Base-by-base conservation (phyloP, 2,329 filamentous ascomycete species). In the Pestalotiopsis fici region DNA sequence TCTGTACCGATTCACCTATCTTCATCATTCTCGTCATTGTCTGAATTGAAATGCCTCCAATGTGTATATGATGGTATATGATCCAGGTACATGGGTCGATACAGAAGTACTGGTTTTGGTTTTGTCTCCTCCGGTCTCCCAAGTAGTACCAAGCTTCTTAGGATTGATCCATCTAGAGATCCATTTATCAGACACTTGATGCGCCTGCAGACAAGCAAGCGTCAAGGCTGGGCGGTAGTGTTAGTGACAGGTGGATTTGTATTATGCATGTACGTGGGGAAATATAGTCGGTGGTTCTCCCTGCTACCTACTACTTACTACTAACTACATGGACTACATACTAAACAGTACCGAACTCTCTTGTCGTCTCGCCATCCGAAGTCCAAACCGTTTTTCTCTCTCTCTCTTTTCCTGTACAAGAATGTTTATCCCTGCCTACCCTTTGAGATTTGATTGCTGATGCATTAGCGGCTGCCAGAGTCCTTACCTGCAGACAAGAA, bases 391-490 rank as follows among this genome's bases (percentile, higher is more conserved):
- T 35, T 35, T 35, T 35, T 35, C 3, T 21, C 18, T 50, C 18
- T n/a, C 15, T 18, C n/a, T 21, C 74, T 75, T 69, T 72, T 72
- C 69, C 70, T 73, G 72, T 74, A 77, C 76, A 74, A 73, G 74
- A 69, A 73, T 77, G 76, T 72, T 57, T 65, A 68, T 66, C 66
- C 65, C 71, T 50, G 43, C 43, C 43, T 50, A n/a, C n/a, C 21
- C 43, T 73, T 77, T 74, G 75, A 77, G 27, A 31, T 76, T 77
- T 74, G 74, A 74, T 74, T 77, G 74, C 74, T 76, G 70, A 71
- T 79, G 78, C 77, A 79, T 81, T 80, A 80, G 79, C 75, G 75
- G 75, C 78, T 76, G 77, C 75, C 71, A 73, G 71, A 71, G 71
- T 71, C 69, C 70, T 72, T 71, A 77, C 71, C 67, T 71, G 70